Conservation (phyloP, 768 basidiomycete species). For the Trametes villosa region DNA sequence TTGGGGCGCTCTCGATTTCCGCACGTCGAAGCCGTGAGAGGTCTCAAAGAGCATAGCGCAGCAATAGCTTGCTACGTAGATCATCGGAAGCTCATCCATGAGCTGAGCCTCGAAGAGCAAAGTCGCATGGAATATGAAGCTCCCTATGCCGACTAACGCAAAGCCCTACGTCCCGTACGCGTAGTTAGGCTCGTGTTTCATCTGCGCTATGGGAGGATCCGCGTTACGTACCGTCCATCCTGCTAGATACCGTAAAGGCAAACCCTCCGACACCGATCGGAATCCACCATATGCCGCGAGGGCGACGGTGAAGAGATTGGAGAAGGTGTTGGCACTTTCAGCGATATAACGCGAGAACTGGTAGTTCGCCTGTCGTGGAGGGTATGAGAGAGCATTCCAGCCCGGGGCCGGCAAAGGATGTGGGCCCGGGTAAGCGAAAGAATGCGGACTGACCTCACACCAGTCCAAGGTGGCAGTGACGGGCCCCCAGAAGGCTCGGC, state of each 20-base stretch:
- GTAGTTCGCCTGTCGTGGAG: conserved; percentile 62
- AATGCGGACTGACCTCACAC: conserved; percentile 59
- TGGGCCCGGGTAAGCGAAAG: background rate
- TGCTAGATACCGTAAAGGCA: conserved; percentile 42
- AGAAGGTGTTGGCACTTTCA: conserved; percentile 74
- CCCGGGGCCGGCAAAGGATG: conserved; percentile 8
- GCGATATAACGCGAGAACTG: conserved; percentile 79
- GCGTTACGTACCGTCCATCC: conserved; percentile 36
- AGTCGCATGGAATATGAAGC: conserved; percentile 80
- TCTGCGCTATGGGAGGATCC: background rate
- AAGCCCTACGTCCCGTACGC: conserved; percentile 52
- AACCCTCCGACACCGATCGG: conserved; percentile 33
- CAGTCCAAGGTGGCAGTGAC: conserved; percentile 74
- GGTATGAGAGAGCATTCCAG: background rate
- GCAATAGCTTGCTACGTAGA: conserved; percentile 68
- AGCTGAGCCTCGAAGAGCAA: conserved; percentile 77
- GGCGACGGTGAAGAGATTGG: conserved; percentile 52
- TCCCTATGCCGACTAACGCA: conserved; percentile 73
- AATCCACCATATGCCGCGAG: conserved; percentile 51
- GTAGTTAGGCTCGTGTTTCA: background rate
- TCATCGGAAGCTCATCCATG: conserved; percentile 84
- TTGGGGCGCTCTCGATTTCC: conserved; percentile 42
- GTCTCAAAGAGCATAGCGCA: conserved; percentile 65
- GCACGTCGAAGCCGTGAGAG: conserved; percentile 51
- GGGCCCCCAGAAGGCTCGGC: conserved; percentile 53